A percentile compares a stretch with the other conserved stretches of the same genome.
phyloP scores from a whole-genome alignment of 2,329 filamentous ascomycete species.

The Keithomyces neogunnii region DNA sequence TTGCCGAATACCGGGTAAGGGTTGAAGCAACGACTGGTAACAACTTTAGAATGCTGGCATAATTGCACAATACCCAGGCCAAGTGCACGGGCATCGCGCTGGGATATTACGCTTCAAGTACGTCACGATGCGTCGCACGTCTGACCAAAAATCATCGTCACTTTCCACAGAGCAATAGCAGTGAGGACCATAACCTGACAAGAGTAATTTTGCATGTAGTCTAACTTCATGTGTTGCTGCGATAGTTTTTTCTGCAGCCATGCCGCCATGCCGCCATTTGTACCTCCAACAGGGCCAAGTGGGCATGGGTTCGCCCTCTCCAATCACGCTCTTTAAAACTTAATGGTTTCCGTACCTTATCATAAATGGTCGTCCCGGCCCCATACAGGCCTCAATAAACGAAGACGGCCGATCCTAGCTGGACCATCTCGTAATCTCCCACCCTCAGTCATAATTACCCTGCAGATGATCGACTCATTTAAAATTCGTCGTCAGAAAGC shows the following conservation, averaged over 20 bases:
- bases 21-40: too few species aligned
- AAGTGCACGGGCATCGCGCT: too few species aligned
- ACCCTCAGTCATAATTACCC: constrained; percentile 4
- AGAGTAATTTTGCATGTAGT: constrained; percentile 23
- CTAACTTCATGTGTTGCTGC: constrained; percentile 25
- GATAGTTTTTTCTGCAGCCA: constrained; percentile 16
- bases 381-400: constrained; percentile 18
- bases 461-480: constrained; percentile 26
- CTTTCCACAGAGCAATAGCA: not conserved
- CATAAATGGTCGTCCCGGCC: constrained; percentile 30
- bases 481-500: constrained; percentile 68
- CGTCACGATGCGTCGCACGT: too few species aligned
- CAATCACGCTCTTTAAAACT: constrained; percentile 28
- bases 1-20: too few species aligned
- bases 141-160: too few species aligned
- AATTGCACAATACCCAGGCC: too few species aligned
- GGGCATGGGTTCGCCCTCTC: constrained; percentile 22
- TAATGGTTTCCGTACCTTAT: constrained; percentile 23
- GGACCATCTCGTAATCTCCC: constrained; percentile 16
- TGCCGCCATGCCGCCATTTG: constrained; percentile 16
- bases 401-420: constrained; percentile 12
- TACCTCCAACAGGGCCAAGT: constrained; percentile 21
- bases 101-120: too few species aligned
- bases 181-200: constrained; percentile 10
- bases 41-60: too few species aligned